A percentile compares a stretch with the other conserved stretches of the same genome.
Evolutionary conservation across 1,139 yeast species (phyloP).

Genomic region (Geotrichum cucujoidarum): DNA sequence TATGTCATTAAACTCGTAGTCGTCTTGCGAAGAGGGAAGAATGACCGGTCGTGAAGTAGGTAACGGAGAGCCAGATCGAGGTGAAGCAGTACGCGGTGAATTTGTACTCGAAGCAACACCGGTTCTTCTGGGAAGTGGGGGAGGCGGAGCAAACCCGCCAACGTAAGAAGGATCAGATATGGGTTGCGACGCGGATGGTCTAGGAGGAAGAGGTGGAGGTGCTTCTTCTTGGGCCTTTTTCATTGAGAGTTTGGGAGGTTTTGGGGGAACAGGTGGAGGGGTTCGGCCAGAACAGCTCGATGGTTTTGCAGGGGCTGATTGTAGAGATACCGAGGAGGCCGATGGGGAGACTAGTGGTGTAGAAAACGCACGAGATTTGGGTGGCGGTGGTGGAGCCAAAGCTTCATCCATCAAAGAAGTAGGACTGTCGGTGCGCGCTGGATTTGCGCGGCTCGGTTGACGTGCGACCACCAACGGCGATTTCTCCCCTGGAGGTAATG

Average conservation of each 20-base stretch:
- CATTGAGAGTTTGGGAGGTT: slow-evolving; percentile 11
- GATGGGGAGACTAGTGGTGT: slow-evolving; percentile 29
- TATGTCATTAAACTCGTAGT: slow-evolving; percentile 26
- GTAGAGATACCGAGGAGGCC: slow-evolving; percentile 21
- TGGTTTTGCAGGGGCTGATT: slow-evolving; percentile 10
- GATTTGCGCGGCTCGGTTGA: not conserved
- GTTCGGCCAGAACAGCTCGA: slow-evolving; percentile 14
- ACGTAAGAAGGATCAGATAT: slow-evolving; percentile 12
- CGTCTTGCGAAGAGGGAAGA: slow-evolving; percentile 31
- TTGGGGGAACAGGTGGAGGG: slow-evolving; percentile 18
- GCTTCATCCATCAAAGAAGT: slow-evolving; percentile 9
- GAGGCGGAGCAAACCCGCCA: slow-evolving; percentile 23
- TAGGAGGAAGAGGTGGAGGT: slow-evolving; percentile 13
- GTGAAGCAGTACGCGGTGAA: slow-evolving; percentile 11
- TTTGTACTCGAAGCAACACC: slow-evolving; percentile 14
- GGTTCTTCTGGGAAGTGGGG: slow-evolving; percentile 26
- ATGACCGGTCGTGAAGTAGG: slow-evolving; percentile 20
- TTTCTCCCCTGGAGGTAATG: slow-evolving; percentile 36
- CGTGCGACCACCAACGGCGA: slow-evolving; percentile 18
- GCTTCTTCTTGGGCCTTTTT: not conserved
- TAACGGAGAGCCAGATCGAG: slow-evolving; percentile 5
- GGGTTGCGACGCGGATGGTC: slow-evolving; percentile 1
- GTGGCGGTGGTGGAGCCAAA: slow-evolving; percentile 5
- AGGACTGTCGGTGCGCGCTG: not conserved
- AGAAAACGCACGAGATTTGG: slow-evolving; percentile 10